Base-by-base conservation (phyloP, 2,329 filamentous ascomycete species). In the Claviceps quebecensis region DNA sequence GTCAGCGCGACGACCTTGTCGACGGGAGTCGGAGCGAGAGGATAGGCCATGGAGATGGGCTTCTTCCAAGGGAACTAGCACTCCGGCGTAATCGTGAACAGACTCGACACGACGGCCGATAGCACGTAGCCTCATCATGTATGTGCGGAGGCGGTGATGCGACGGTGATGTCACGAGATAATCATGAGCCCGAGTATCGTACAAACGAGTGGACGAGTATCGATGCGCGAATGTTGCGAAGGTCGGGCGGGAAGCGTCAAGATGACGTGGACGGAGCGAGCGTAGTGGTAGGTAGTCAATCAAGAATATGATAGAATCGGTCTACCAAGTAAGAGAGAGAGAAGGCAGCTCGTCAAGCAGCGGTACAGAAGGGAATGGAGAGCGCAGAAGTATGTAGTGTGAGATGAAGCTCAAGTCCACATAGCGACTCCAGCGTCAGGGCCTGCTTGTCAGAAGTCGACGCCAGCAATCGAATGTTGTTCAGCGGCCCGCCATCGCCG, bases 11-110 rank as follows among this genome's bases (percentile, higher is more conserved):
- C 29, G 29, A 11, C 3, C 9, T 11, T 34, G 29, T 34, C 29
- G 29, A 34, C 29, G 29, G 29, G 67, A 65, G 53, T 74, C 71
- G 9, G 65, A 67, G 50, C 74, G 68, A 17, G 74, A 72, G 14
- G 74, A 72, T 56, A 78, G 71, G 58, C 74, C 77, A 61, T 80
- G 72, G 45, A 74, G 67, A 61, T 80, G 76, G 0, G 77, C 77
- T 56, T 79, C 69, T 17, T 76, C 72, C 1, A 80, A 68, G 22
- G 76, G 69, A 11, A 80, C 63, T 17, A 79, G 59, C 37, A 78
- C 75, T 56, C 72, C 72, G 23, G 67, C 56, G 56, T 78, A 79
- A 62, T 75, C 66, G 54, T 73, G 62, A 29, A 74, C 70, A 2
- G 74, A 75, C 57, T 76, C 72, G 47, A 65, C 59, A 37, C 63